Evolutionary conservation across 495 filamentous ascomycete genomes (phyloP).

Genomic region (Hapsidospora chrysogenum): DNA sequence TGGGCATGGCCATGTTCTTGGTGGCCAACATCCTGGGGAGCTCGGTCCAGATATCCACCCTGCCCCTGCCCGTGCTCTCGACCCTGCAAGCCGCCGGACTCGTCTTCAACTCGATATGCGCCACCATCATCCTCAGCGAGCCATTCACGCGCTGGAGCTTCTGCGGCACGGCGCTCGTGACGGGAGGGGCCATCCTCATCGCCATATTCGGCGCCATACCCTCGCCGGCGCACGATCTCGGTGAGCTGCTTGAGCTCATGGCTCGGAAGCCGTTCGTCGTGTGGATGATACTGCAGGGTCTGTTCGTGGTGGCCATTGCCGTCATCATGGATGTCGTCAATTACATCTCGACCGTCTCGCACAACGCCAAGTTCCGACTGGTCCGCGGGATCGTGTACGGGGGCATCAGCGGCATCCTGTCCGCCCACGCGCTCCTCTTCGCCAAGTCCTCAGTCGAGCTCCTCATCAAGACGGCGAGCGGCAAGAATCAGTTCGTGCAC

Average conservation of each 20-base stretch:
- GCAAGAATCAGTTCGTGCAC: conserved; percentile 84
- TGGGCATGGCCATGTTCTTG: conserved; percentile 96
- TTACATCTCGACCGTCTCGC: conserved; percentile 29
- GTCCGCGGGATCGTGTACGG: conserved; percentile 78
- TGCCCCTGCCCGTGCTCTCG: conserved; percentile 87
- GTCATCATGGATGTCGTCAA: conserved; percentile 41
- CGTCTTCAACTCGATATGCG: conserved; percentile 97
- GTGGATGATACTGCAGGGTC: conserved; percentile 70
- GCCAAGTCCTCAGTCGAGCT: conserved; percentile 96
- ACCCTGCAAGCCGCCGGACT: conserved; percentile 91
- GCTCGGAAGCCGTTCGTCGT: conserved; percentile 60
- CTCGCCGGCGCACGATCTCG: conserved; percentile 82
- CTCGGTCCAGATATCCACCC: conserved; percentile 91
- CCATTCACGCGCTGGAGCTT: conserved; percentile 87
- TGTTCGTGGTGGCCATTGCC: conserved; percentile 55
- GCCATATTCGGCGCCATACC: conserved; percentile 87
- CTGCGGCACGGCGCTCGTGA: conserved; percentile 76
- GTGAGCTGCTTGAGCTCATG: conserved; percentile 65
- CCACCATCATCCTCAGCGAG: conserved; percentile 82
- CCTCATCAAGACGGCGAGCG: conserved; percentile 79
- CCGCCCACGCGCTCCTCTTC: conserved; percentile 80
- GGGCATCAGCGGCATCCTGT: conserved; percentile 78
- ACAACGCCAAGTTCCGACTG: conserved; percentile 51
- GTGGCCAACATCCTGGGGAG: conserved; percentile 86
- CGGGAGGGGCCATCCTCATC: conserved; percentile 71